Conservation (phyloP, 164 flowering plant genomes). For the Vitis rotundifolia region DNA sequence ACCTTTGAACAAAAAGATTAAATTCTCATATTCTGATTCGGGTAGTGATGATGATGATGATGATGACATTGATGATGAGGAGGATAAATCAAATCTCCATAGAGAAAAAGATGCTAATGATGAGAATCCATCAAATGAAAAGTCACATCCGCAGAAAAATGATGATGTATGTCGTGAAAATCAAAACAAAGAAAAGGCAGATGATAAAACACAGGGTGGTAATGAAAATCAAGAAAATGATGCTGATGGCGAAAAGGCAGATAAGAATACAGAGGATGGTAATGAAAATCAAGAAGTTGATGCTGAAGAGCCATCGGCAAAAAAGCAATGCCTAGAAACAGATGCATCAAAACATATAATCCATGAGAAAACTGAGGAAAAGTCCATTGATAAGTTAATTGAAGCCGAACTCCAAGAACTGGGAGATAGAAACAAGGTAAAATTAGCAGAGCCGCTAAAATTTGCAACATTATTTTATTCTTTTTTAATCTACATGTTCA, state of each 20-base stretch:
- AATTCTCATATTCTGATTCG: conserved; percentile 68
- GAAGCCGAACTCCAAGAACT: conserved; percentile 84
- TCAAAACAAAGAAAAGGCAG: conserved; percentile 8
- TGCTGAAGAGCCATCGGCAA: conserved; percentile 43
- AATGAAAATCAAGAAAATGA: not conserved
- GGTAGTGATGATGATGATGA: conserved; percentile 52
- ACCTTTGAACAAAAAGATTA: conserved; percentile 65
- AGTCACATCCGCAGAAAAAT: conserved; percentile 8
- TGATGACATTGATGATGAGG: conserved; percentile 32
- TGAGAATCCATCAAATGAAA: not conserved
- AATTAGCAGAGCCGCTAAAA: conserved; percentile 1
- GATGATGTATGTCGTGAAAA: conserved; percentile 8
- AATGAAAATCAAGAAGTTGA: conserved; percentile 30
- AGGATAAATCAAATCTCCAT: conserved; percentile 8
- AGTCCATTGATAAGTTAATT: conserved; percentile 78
- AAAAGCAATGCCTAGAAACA: conserved; percentile 55
- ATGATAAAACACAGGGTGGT: not conserved
- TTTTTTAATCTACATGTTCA: no score
- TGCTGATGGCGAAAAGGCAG: conserved; percentile 4
- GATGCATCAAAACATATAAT: conserved; percentile 23
- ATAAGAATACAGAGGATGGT: conserved; percentile 9
- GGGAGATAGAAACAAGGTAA: conserved; percentile 80
- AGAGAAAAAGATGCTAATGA: not conserved
- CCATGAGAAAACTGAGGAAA: conserved; percentile 34
- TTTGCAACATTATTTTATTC: no score